These are phyloP conservation scores for Rhizopogon vulgaris DNA, from an alignment of 768 basidiomycete species.

Conservation along the genomic window DNA sequence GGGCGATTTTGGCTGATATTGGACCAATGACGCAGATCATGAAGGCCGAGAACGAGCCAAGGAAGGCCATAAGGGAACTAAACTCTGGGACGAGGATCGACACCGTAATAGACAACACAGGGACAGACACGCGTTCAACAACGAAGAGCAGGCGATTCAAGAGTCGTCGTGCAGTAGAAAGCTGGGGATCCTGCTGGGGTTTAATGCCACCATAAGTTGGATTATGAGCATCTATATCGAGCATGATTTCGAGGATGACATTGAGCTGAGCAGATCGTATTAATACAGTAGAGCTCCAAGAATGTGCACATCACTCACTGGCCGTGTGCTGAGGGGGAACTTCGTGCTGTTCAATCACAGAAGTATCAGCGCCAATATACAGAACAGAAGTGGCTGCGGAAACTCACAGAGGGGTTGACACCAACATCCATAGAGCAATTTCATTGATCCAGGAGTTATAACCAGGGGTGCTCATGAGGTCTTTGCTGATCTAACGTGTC, in stretches of 20 bases:
- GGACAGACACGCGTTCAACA: slow-evolving; percentile 54
- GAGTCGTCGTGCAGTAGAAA: slow-evolving; percentile 1
- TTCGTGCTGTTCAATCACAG: slow-evolving; percentile 53
- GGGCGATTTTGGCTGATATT: slow-evolving; percentile 59
- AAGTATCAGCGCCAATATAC: neutral
- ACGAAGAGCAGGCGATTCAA: slow-evolving; percentile 37
- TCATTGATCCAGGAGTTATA: slow-evolving; percentile 70
- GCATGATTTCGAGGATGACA: slow-evolving; percentile 71
- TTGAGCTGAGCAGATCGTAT: slow-evolving; percentile 48
- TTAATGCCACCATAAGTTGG: slow-evolving; percentile 14
- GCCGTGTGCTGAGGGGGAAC: slow-evolving; percentile 78
- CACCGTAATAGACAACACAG: slow-evolving; percentile 53
- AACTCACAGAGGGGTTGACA: slow-evolving; percentile 65
- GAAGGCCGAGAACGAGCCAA: slow-evolving; percentile 85
- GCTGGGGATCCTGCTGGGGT: slow-evolving; percentile 17
- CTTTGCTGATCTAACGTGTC: slow-evolving; percentile 63
- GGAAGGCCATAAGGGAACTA: slow-evolving; percentile 78
- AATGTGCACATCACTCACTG: slow-evolving; percentile 38
- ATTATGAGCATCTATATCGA: slow-evolving; percentile 52
- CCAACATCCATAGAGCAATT: slow-evolving; percentile 81
- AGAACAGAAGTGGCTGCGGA: neutral
- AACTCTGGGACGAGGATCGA: slow-evolving; percentile 80
- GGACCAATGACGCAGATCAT: slow-evolving; percentile 75
- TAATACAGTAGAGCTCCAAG: neutral
- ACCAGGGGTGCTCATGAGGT: slow-evolving; percentile 66